A percentile compares a stretch with the other conserved stretches of the same genome.
These are phyloP conservation scores for Entomortierella beljakovae DNA, from an alignment of 192 early-diverging fungal genomes.

Conservation along the genomic window DNA sequence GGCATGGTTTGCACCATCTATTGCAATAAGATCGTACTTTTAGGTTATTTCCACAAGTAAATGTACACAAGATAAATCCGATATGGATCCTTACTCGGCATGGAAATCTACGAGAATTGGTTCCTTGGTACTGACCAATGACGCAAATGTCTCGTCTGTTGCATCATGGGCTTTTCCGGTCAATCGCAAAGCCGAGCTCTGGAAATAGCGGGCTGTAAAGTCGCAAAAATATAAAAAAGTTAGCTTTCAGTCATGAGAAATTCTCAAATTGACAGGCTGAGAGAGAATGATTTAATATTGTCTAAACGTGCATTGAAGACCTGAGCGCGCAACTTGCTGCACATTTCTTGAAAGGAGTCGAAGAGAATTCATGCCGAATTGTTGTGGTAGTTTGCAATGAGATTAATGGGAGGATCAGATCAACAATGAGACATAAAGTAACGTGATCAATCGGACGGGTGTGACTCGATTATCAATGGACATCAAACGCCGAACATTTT, in stretches of 20 bases:
- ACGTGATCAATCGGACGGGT: too few relatives aligned
- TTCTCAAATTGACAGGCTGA: too few relatives aligned
- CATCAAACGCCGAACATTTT: too few relatives aligned
- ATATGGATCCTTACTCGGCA: conserved; percentile 66
- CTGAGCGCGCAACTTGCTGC: conserved; percentile 30
- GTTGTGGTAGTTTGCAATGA: background rate
- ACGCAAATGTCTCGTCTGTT: conserved; percentile 67
- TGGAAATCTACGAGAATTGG: conserved; percentile 88
- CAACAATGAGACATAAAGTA: too few relatives aligned
- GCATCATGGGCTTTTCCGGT: conserved; percentile 69
- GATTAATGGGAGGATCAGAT: background rate
- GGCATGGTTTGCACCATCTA: conserved; percentile 91
- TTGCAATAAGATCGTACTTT: background rate
- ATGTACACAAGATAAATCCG: background rate
- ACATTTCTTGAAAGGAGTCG: conserved; percentile 44
- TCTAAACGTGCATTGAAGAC: background rate
- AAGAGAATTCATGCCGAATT: conserved; percentile 33
- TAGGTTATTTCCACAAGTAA: background rate
- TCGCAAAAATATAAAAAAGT: too few relatives aligned
- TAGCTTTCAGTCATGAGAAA: too few relatives aligned
- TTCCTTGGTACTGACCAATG: conserved; percentile 69
- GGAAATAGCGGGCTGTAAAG: conserved; percentile 48
- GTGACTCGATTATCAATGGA: too few relatives aligned
- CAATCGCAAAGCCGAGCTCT: conserved; percentile 22
- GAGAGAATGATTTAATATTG: too few relatives aligned